These are phyloP conservation scores for Schoenoplectus tabernaemontani DNA, from an alignment of 202 grass and related monocot species.

Conservation along the genomic window DNA sequence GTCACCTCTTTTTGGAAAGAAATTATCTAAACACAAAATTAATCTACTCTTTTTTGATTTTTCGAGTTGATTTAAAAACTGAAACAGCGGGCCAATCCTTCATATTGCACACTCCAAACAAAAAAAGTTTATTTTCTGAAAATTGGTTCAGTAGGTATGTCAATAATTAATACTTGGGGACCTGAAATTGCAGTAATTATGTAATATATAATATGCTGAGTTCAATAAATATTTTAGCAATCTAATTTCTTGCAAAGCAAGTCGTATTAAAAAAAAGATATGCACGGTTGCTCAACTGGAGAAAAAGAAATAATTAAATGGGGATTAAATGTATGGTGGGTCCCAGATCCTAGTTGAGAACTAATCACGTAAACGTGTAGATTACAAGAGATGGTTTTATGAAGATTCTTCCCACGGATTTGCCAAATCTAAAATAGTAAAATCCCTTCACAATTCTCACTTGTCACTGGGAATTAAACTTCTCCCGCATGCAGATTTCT, in stretches of 20 bases:
- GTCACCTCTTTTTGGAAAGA: background rate
- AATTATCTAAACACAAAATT: background rate
- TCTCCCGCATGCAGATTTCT: too few species aligned
- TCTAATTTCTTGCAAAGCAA: background rate
- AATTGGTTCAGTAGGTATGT: too few species aligned
- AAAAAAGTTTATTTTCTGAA: too few species aligned
- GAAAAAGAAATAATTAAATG: background rate
- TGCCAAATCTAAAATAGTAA: slow-evolving; percentile 6
- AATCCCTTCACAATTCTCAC: background rate
- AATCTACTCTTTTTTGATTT: background rate
- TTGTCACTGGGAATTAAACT: background rate
- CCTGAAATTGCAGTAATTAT: too few species aligned
- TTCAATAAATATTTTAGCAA: background rate
- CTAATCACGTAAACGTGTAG: slow-evolving; percentile 21
- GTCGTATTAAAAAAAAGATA: background rate
- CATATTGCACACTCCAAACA: too few species aligned
- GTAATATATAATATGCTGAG: too few species aligned
- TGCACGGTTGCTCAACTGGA: background rate
- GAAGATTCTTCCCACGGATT: slow-evolving; percentile 11
- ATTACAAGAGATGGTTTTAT: slow-evolving; percentile 9
- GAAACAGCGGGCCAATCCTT: background rate
- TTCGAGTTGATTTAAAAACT: background rate
- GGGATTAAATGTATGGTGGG: slow-evolving; percentile 4
- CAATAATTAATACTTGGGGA: too few species aligned
- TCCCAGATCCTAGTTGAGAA: background rate